Base-by-base conservation (phyloP, 164 flowering plant genomes). In the Kingdonia uniflora region DNA sequence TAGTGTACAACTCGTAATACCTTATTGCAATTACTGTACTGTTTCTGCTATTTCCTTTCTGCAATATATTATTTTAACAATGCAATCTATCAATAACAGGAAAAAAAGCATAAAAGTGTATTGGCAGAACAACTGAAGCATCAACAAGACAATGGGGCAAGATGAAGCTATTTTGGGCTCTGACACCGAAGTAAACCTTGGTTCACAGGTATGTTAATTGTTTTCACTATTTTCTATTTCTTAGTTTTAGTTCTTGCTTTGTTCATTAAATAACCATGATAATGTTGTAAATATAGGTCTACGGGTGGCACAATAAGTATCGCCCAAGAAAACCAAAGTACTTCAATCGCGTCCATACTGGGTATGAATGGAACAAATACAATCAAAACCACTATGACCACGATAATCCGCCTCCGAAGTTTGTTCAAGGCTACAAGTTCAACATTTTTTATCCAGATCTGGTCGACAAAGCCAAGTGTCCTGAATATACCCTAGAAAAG, bases 281-380 rank as follows among this genome's bases (percentile, higher is more conserved):
- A 19, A 19, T 2, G 49, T 52, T 43, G 41, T 52, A 1, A 47
- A 57, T 75, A 55, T 76, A 90, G 96, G 95, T 89, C 11, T 94
- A 89, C 60, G 89, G 99, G 99, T 94, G 99, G 99, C 99, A 94
- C 70, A 97, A 89, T 69, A 89, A 94, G 55, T 94, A 89, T 61
- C 80, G 99, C 1, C 99, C 99, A 11, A 77, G 99, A 61, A 94
- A 94, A 64, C 99, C 99, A 0, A 94, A 94, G 66, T 94, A 94
- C 57, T 94, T 94, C 76, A 94, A 94, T 57, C 92, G 99, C 19
- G 99, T 94, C 29, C 99, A 94, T 62, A 94, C 97, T 26, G 99
- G 99, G 8, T 94, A 94, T 40, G 99, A 94, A 58, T 94, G 99
- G 99, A 94, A 50, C 16, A 26, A 26, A 50, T 29, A 94, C 69